Conservation (phyloP, 164 flowering plant species). For the Magnolia changhungtana region DNA sequence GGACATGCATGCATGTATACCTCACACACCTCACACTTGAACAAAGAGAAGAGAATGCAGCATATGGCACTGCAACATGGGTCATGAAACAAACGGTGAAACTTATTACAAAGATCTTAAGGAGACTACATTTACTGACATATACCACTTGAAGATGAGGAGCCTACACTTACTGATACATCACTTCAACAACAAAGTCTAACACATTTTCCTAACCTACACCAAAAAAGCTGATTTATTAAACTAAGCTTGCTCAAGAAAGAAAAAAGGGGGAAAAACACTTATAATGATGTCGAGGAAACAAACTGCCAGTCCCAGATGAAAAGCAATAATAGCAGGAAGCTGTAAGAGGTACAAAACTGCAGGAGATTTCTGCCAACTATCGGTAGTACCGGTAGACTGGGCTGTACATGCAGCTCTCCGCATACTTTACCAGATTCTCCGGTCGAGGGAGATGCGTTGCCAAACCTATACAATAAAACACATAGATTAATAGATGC, state of each 20-base stretch:
- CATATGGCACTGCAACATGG: no score
- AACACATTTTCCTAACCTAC: neutral
- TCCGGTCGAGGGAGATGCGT: constrained; percentile 79
- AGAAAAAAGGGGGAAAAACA: neutral
- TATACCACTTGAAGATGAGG: no score
- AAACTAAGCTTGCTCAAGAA: neutral
- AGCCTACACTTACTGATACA: neutral
- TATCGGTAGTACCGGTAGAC: constrained; percentile 58
- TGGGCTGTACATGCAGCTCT: constrained; percentile 94
- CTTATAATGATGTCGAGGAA: neutral
- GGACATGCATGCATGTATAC: no score
- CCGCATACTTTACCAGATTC: constrained; percentile 72
- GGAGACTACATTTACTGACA: neutral
- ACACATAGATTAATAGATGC: neutral
- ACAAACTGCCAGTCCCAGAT: neutral
- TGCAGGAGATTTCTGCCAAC: neutral
- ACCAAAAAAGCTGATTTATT: neutral
- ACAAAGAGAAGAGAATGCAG: no score
- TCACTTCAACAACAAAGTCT: neutral
- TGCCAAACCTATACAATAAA: constrained; percentile 53
- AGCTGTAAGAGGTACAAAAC: neutral
- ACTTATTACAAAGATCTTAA: neutral
- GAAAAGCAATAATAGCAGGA: neutral
- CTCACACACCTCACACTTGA: no score
- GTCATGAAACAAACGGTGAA: neutral